These are phyloP conservation scores for Usnea hakonensis DNA, from an alignment of 495 filamentous ascomycete species.

Conservation along the genomic window DNA sequence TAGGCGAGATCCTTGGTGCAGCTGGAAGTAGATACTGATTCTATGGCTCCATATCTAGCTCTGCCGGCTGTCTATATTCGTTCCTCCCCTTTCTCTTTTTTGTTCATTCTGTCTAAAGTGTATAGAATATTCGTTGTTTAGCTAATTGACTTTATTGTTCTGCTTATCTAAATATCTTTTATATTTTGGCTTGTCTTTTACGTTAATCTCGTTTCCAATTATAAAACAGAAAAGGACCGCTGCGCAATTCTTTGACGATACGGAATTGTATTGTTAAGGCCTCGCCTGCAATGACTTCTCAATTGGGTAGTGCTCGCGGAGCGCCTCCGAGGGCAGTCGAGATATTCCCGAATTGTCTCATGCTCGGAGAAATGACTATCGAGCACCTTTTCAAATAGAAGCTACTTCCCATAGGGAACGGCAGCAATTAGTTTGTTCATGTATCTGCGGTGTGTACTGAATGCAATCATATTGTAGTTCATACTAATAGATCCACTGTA, in stretches of 20 bases:
- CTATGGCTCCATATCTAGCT: constrained; percentile 16
- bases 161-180: neutral
- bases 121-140: neutral
- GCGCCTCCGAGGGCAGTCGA: no score
- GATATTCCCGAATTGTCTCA: no score
- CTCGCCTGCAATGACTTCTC: no score
- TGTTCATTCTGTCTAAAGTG: neutral
- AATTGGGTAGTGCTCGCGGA: no score
- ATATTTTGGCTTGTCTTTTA: neutral
- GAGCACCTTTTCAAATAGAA: no score
- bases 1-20: constrained; percentile 4
- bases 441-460: no score
- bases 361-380: no score
- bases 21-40: constrained; percentile 16
- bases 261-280: constrained; percentile 11
- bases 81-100: constrained; percentile 10
- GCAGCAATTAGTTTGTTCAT: no score
- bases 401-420: no score
- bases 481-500: no score
- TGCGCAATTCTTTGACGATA: constrained; percentile 16
- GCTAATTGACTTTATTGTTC: neutral
- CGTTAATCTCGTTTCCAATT: constrained; percentile 4
- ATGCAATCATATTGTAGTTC: no score
- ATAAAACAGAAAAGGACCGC: constrained; percentile 13
- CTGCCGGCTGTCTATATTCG: constrained; percentile 11